Conservation (phyloP, 129 eudicot genomes). For the Scalesia atractyloides region DNA sequence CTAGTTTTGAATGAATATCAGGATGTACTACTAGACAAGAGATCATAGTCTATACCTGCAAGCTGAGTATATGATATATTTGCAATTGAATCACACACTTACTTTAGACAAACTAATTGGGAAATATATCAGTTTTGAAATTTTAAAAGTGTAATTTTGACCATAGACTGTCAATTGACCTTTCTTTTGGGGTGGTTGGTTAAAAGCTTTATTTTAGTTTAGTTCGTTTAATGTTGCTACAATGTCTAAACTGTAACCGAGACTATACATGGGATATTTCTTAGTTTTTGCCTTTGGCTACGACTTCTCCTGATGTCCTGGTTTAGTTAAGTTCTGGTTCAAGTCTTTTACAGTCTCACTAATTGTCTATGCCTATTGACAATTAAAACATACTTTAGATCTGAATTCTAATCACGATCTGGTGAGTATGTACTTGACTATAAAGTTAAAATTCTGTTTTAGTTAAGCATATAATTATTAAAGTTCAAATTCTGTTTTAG, state of each 20-base stretch:
- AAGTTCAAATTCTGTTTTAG: neutral
- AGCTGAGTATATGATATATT: neutral
- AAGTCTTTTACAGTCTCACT: conserved; percentile 5
- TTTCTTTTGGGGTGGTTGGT: conserved; percentile 3
- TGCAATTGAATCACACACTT: no score
- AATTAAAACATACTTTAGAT: conserved; percentile 4
- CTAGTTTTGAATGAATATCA: no score
- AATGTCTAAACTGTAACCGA: neutral
- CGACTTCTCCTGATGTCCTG: conserved; percentile 10
- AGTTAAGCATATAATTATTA: conserved; percentile 1
- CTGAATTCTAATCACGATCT: neutral
- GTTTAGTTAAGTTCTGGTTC: neutral
- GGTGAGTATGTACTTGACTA: no score
- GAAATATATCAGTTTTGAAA: neutral
- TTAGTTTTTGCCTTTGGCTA: conserved; percentile 1
- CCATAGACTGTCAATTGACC: neutral
- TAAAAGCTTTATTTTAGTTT: neutral
- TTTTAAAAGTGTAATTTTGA: neutral
- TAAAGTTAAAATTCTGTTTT: neutral
- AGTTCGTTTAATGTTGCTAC: neutral
- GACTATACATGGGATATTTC: neutral
- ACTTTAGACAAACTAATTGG: no score
- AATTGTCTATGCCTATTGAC: neutral
- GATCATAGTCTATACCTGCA: neutral
- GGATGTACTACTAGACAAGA: neutral